Base-by-base conservation (phyloP, 768 basidiomycete genomes). In the Termitomyces sp. region DNA sequence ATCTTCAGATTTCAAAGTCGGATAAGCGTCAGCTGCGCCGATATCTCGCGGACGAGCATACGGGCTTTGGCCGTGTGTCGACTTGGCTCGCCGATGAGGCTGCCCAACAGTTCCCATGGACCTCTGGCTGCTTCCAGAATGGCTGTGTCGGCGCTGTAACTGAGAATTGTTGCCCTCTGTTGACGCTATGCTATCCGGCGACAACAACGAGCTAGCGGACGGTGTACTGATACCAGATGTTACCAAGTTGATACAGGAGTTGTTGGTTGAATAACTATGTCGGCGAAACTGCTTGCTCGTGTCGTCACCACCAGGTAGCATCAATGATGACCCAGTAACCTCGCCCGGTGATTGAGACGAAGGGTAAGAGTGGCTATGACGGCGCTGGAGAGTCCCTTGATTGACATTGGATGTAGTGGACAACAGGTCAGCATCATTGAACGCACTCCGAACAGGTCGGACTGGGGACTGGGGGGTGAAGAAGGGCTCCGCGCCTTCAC, bases 131-230 rank as follows among this genome's bases (percentile, higher is more conserved):
- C 40, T 32, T 17, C 50, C 21, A 32, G 58, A 42, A 52, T 52
- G 54, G 38, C 51, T 61, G 41, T 61, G 58, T n/a, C 60, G 60
- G 37, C 60, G 60, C 14, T 59, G 59, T 21, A 54, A 30, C n/a
- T 14, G 19, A 12, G 17, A 10, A 12, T 5, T 41, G 24, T 32
- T 40, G 22, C 22, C 44, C 14, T 51, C 37, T 22, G 17, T 10
- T 8, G 32, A 30, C 26, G 21, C 5, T 2, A 35, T 28, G 17
- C 35, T 37, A 45, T 46, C 19, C 12, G 54, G 58, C 19, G 51
- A 46, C 28, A 55, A 43, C 30, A 49, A 32, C n/a, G 54, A 40
- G 14, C 26, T 35, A 15, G 45, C n/a, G 9, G 19, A 22, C 2
- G 28, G 9, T 11, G 37, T 14, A 21, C 17, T 32, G 26, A 34